These are phyloP conservation scores for Thalassiosira livingstoniorum DNA, from an alignment of 352 stramenopile genomes.

Conservation along the genomic window DNA sequence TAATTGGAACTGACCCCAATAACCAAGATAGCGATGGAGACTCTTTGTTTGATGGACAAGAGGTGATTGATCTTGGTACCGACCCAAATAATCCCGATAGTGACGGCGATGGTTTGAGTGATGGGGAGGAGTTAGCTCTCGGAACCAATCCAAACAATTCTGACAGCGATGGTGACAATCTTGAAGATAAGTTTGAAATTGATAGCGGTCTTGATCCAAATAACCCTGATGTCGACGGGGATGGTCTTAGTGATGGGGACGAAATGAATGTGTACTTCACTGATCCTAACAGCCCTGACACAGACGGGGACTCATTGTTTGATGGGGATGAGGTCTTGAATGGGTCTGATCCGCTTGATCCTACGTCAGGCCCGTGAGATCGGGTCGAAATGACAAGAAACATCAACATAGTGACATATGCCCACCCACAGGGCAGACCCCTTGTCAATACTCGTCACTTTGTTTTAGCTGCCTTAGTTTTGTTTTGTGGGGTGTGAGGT, in stretches of 20 bases:
- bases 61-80: not conserved
- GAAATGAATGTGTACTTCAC: not conserved
- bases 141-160: slow-evolving; percentile 7
- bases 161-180: slow-evolving; percentile 30
- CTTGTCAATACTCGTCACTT: too few species aligned
- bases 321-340: slow-evolving; percentile 21
- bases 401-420: too few species aligned
- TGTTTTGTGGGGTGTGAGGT: too few species aligned
- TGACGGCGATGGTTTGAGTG: slow-evolving; percentile 32
- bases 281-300: slow-evolving; percentile 17
- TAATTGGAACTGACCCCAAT: too few species aligned
- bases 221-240: slow-evolving; percentile 25
- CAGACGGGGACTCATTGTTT: slow-evolving; percentile 26
- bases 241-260: slow-evolving; percentile 23
- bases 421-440: too few species aligned
- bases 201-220: slow-evolving; percentile 36
- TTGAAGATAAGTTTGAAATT: slow-evolving; percentile 18
- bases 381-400: too few species aligned
- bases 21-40: slow-evolving; percentile 28
- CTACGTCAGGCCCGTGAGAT: too few species aligned
- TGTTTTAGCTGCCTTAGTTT: too few species aligned
- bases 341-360: slow-evolving; percentile 9
- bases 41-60: slow-evolving; percentile 15
- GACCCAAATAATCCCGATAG: slow-evolving; percentile 18
- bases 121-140: slow-evolving; percentile 12